Conservation (phyloP, 2,329 filamentous ascomycete genomes). For the Myriangium duriaei region DNA sequence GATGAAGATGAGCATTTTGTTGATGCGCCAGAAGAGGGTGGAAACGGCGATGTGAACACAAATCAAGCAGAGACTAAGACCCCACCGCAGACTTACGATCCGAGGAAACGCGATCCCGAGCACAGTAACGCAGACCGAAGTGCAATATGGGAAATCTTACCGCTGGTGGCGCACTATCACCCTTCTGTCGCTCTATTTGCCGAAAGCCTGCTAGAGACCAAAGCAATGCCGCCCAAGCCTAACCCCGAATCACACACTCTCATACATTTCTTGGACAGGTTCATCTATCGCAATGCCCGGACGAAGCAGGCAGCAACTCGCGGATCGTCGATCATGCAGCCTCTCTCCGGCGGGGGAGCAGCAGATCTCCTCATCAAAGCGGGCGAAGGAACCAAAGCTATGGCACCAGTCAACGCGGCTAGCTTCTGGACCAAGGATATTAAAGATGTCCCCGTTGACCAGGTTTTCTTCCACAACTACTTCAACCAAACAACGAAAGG, state of each 20-base stretch:
- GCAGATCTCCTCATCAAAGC: constrained; percentile 49
- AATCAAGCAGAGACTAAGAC: constrained; percentile 11
- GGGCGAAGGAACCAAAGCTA: constrained; percentile 45
- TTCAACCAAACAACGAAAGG: constrained; percentile 56
- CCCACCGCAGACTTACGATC: constrained; percentile 50
- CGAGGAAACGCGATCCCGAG: constrained; percentile 80
- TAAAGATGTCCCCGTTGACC: constrained; percentile 79
- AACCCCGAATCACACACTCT: constrained; percentile 83
- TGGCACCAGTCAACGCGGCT: constrained; percentile 67
- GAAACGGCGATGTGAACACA: constrained; percentile 20
- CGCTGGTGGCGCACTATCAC: constrained; percentile 74
- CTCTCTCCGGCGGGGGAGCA: constrained; percentile 54
- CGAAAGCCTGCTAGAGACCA: constrained; percentile 53
- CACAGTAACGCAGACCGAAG: constrained; percentile 86
- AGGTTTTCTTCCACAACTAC: constrained; percentile 98
- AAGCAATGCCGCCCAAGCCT: constrained; percentile 70
- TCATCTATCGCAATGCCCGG: constrained; percentile 94
- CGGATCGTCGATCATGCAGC: constrained; percentile 93
- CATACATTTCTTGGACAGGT: constrained; percentile 92
- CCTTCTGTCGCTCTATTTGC: constrained; percentile 85
- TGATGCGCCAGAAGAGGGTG: constrained; percentile 48
- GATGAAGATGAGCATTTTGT: constrained; percentile 59
- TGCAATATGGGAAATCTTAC: constrained; percentile 85
- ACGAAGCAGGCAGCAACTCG: constrained; percentile 47
- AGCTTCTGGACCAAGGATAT: constrained; percentile 83